These are phyloP conservation scores for Scleroderma bovista DNA, from an alignment of 768 basidiomycete species.

Conservation along the genomic window DNA sequence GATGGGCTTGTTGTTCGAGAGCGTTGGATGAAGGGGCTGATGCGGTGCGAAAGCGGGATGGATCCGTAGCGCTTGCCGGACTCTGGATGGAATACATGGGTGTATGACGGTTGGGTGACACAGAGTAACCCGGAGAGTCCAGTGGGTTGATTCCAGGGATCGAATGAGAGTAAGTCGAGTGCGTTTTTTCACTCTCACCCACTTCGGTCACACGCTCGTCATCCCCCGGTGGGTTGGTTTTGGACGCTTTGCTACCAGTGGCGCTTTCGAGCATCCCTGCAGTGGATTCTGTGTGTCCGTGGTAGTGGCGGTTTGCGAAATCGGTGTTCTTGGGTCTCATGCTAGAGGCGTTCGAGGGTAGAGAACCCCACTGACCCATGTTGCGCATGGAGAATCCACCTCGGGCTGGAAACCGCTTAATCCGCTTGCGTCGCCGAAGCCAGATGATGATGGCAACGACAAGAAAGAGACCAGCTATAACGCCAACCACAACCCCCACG, in stretches of 20 bases:
- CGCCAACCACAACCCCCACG: conserved; percentile 49
- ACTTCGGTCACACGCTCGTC: conserved; percentile 12
- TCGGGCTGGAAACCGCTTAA: conserved; percentile 7
- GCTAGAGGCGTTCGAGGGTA: conserved; percentile 18
- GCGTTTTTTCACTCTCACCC: conserved; percentile 19
- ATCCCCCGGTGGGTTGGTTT: conserved; percentile 10
- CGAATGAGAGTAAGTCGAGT: conserved; percentile 7
- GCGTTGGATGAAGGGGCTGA: conserved; percentile 11
- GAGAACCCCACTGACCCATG: conserved; percentile 23
- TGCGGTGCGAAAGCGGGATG: conserved; percentile 6
- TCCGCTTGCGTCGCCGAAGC: conserved; percentile 15
- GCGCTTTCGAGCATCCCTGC: conserved; percentile 10
- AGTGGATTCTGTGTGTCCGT: conserved; percentile 19
- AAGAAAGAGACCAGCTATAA: conserved; percentile 31
- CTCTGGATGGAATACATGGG: conserved; percentile 17
- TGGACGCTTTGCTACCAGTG: conserved; percentile 11
- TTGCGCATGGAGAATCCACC: conserved; percentile 29
- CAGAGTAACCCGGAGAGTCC: conserved; percentile 16
- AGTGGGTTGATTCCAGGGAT: conserved; percentile 12
- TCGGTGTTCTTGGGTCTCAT: conserved; percentile 4
- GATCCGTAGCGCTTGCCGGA: conserved; percentile 1
- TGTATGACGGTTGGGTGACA: conserved; percentile 11
- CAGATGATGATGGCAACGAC: conserved; percentile 30
- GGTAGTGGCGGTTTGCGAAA: conserved; percentile 7
- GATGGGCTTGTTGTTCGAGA: conserved; percentile 27